phyloP scores from a whole-genome alignment of 345 rosid genomes.

The Citrus unshiu region DNA sequence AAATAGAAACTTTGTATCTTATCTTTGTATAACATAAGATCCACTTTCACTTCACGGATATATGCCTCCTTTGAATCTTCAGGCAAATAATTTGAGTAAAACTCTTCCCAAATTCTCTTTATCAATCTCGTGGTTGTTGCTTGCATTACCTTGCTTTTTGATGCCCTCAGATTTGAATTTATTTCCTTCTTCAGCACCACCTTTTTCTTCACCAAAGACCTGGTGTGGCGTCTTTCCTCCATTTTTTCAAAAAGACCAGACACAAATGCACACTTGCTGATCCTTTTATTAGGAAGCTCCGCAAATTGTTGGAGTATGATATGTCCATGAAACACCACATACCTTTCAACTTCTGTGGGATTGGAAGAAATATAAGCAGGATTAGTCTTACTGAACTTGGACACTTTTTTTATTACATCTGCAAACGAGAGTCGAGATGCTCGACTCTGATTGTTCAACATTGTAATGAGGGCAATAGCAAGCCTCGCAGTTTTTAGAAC shows the following conservation, averaged over 20 bases:
- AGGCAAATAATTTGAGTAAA: slow-evolving; percentile 54
- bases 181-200: slow-evolving; percentile 30
- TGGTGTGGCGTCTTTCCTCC: slow-evolving; percentile 72
- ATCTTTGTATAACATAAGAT: neutral
- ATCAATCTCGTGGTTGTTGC: slow-evolving; percentile 76
- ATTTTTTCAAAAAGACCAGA: slow-evolving; percentile 48
- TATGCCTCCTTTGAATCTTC: slow-evolving; percentile 41
- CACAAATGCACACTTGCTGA: slow-evolving; percentile 62
- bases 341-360: slow-evolving; percentile 53
- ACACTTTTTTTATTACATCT: slow-evolving; percentile 47
- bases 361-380: slow-evolving; percentile 61
- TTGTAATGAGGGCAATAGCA: slow-evolving; percentile 51
- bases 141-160: slow-evolving; percentile 64
- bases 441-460: slow-evolving; percentile 54
- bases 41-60: slow-evolving; percentile 28
- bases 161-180: slow-evolving; percentile 69
- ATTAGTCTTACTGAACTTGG: slow-evolving; percentile 40
- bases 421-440: slow-evolving; percentile 55
- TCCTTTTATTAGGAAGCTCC: slow-evolving; percentile 38
- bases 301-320: slow-evolving; percentile 68
- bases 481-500: slow-evolving; percentile 63
- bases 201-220: slow-evolving; percentile 59
- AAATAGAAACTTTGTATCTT: neutral
- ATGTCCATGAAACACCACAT: slow-evolving; percentile 75
- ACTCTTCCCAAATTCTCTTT: slow-evolving; percentile 82